Evolutionary conservation across 2,329 filamentous ascomycete species (phyloP), one percentile per base, ranked within the genome.

Genomic region (Penicillium sp.): DNA sequence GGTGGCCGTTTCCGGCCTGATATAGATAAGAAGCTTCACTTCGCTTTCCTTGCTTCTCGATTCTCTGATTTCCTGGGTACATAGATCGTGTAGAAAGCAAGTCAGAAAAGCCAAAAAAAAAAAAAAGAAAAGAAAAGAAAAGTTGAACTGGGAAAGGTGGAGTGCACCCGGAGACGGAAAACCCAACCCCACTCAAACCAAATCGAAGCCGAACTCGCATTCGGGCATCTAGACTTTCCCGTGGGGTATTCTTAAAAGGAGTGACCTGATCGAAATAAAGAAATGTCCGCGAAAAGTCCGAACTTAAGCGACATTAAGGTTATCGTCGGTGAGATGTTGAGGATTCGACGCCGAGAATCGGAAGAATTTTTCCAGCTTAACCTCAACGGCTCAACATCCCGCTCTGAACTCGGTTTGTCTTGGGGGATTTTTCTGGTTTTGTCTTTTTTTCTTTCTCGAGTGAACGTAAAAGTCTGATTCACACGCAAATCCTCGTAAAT

Each of bases 321-420:
- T 62, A 62, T 66, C 46, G 54, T 61, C 62, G 64, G 64, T 63
- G 62, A 63, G 62, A 43, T 49, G 62, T 63, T 66, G 58, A 55
- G 60, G 53, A 43, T 29, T 39, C 2, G 23, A 19, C 37, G 55
- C 57, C 59, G 62, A 62, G 50, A 48, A 42, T 57, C 60, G 58
- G 60, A 61, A 57, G 44, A 43, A 51, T 53, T 52, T 63, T 62
- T 52, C 29, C 52, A 35, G 31, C 48, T 52, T 54, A 54, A 53
- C 23, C 49, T 60, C 57, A 60, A 63, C 54, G 29, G 27, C 48
- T 60, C 60, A 66, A 58, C 58, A 46, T 31, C 35, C 42, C 44
- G 13, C 10, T 4, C 3, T 47, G 11, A 29, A 44, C 48, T 26
- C 35, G 13, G 35, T 19, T 14, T 49, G 23, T 14, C 3, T 19